A percentile compares a stretch with the other conserved stretches of the same genome.
phyloP scores from a whole-genome alignment of 2,329 filamentous ascomycete species.

The Xylaria sp. region DNA sequence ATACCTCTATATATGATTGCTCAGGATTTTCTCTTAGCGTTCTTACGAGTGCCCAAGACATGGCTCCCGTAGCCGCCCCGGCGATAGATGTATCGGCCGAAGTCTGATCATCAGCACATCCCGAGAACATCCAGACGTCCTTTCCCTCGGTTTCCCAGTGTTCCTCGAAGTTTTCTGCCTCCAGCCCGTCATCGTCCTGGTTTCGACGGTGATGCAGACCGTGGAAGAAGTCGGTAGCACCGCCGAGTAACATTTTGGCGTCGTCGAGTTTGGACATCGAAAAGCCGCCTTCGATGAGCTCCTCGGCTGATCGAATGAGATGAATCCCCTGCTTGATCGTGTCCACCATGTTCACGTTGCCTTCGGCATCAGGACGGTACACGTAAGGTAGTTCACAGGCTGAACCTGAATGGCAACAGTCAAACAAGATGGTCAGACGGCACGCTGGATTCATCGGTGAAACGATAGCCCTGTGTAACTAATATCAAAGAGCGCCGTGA shows the following conservation, averaged over 20 bases:
- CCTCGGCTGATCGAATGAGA: slow-evolving; percentile 60
- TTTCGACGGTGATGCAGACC: slow-evolving; percentile 58
- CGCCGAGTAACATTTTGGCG: slow-evolving; percentile 62
- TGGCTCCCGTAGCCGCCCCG: slow-evolving; percentile 51
- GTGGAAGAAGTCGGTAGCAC: slow-evolving; percentile 64
- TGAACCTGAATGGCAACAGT: slow-evolving; percentile 71
- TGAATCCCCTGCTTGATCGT: slow-evolving; percentile 62
- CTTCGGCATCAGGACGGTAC: slow-evolving; percentile 65
- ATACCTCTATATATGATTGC: slow-evolving; percentile 49
- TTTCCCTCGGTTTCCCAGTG: slow-evolving; percentile 52
- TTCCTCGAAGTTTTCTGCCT: slow-evolving; percentile 56
- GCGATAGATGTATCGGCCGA: slow-evolving; percentile 53
- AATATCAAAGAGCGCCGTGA: neutral
- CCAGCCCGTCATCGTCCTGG: slow-evolving; percentile 56
- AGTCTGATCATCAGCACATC: slow-evolving; percentile 54
- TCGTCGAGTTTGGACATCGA: slow-evolving; percentile 57
- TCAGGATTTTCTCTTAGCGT: slow-evolving; percentile 48
- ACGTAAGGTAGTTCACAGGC: slow-evolving; percentile 68
- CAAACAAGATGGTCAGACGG: slow-evolving; percentile 66
- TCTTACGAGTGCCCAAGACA: slow-evolving; percentile 53
- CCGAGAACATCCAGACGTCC: slow-evolving; percentile 56
- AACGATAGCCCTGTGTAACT: slow-evolving; percentile 63
- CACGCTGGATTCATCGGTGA: slow-evolving; percentile 60
- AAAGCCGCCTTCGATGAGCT: slow-evolving; percentile 62
- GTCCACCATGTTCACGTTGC: slow-evolving; percentile 65